A percentile compares a stretch with the other conserved stretches of the same genome.
phyloP scores from a whole-genome alignment of 768 basidiomycete species.

The Tephrocybe sp. region DNA sequence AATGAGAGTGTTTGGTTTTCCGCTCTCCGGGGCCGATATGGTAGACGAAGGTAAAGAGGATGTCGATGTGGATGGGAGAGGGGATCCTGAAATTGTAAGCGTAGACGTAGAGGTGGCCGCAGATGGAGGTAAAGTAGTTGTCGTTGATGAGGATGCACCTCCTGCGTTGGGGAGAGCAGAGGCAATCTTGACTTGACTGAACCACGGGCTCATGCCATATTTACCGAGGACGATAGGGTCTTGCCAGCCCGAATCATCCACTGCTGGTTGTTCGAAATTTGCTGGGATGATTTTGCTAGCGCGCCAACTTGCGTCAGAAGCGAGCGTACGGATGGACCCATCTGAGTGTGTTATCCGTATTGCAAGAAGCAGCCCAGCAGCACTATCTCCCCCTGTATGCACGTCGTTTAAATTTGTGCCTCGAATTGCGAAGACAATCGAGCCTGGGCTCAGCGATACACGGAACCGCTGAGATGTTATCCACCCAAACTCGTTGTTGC shows the following conservation, averaged over 20 bases:
- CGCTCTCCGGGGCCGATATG: not conserved
- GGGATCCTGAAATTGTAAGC: not conserved
- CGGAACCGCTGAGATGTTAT: not conserved
- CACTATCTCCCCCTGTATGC: not conserved
- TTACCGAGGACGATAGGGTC: not conserved
- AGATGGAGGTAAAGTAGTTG: not conserved
- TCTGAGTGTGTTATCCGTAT: slow-evolving; percentile 5
- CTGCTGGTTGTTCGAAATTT: not conserved
- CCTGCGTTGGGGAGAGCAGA: not conserved
- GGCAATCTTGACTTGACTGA: not conserved
- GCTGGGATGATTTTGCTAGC: slow-evolving; percentile 1
- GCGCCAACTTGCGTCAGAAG: not conserved
- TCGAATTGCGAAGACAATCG: slow-evolving; percentile 7
- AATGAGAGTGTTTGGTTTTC: not conserved
- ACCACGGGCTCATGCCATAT: slow-evolving; percentile 1
- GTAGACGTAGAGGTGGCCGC: not conserved
- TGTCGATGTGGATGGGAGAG: not conserved
- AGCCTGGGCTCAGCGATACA: not conserved
- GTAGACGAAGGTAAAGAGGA: not conserved
- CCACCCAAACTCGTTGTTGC: not conserved
- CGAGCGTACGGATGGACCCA: not conserved
- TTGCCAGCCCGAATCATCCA: slow-evolving; percentile 9
- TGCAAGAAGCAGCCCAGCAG: slow-evolving; percentile 6
- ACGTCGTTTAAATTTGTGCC: not conserved
- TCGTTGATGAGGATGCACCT: not conserved